Evolutionary conservation across 352 stramenopile species (phyloP).

Genomic region (Aphanomyces cochlioides): DNA sequence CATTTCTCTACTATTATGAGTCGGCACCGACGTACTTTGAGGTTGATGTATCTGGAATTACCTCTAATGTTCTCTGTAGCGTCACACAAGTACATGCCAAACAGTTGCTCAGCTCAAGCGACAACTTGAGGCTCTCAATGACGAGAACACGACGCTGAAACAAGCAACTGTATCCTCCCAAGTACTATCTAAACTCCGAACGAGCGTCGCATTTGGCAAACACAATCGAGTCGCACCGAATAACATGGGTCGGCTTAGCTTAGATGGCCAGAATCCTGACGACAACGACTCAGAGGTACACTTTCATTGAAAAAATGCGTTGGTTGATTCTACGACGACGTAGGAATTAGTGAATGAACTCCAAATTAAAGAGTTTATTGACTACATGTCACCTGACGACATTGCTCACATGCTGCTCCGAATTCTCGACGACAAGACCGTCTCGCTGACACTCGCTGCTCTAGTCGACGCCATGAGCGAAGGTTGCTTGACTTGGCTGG

Average conservation of each 20-base stretch:
- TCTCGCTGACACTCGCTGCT: not conserved
- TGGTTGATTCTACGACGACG: not conserved
- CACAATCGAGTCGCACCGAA: slow-evolving; percentile 2
- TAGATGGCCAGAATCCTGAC: too few relatives aligned
- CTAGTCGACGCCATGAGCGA: slow-evolving; percentile 13
- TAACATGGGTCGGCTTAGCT: not conserved
- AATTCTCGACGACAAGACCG: slow-evolving; percentile 9
- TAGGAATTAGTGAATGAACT: slow-evolving; percentile 6
- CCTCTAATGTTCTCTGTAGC: not conserved
- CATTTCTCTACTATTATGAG: slow-evolving; percentile 14
- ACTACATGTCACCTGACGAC: slow-evolving; percentile 17
- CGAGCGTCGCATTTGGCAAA: slow-evolving; percentile 16
- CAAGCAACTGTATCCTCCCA: not conserved
- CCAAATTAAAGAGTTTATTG: slow-evolving; percentile 14
- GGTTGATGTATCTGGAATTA: not conserved
- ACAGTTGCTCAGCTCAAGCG: not conserved
- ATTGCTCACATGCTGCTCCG: slow-evolving; percentile 14
- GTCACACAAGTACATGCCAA: not conserved
- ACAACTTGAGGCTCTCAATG: not conserved
- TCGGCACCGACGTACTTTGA: slow-evolving; percentile 9
- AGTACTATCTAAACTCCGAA: slow-evolving; percentile 1
- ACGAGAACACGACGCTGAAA: not conserved
- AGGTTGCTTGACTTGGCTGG: not conserved
- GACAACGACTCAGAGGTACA: not conserved
- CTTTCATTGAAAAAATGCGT: not conserved